A percentile compares a stretch with the other conserved stretches of the same genome.
These are phyloP conservation scores for Dovyalis caffra DNA, from an alignment of 345 rosid species.

Conservation along the genomic window DNA sequence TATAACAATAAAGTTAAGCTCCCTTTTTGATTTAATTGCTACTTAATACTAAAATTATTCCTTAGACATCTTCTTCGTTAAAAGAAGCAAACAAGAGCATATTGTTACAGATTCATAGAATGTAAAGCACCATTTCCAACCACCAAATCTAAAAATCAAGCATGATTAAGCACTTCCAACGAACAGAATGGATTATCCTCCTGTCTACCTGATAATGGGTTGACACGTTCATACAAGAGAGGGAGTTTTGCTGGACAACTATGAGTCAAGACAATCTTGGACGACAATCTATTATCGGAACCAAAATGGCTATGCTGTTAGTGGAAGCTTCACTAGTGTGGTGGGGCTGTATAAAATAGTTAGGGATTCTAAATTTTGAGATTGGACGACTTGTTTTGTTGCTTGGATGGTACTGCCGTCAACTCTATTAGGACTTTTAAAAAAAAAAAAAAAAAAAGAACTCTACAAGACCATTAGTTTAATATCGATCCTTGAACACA, in stretches of 20 bases:
- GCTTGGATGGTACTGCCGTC: constrained; percentile 31
- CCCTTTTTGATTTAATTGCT: not conserved
- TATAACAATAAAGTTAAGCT: not conserved
- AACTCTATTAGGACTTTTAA: constrained; percentile 10
- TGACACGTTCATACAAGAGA: constrained; percentile 24
- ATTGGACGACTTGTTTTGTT: not conserved
- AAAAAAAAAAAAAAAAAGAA: too few relatives aligned
- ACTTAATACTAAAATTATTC: constrained; percentile 11
- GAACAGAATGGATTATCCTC: not conserved
- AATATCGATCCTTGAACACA: constrained; percentile 5
- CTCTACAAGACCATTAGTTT: constrained; percentile 13
- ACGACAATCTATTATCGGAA: constrained; percentile 23
- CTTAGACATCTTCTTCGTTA: not conserved
- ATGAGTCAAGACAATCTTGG: constrained; percentile 1
- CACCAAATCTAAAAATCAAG: not conserved
- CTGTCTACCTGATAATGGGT: constrained; percentile 2
- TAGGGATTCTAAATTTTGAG: constrained; percentile 17
- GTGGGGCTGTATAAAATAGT: not conserved
- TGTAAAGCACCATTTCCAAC: not conserved
- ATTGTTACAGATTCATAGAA: not conserved
- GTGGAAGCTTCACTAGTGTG: constrained; percentile 27
- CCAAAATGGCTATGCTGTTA: constrained; percentile 12
- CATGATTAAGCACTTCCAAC: constrained; percentile 3
- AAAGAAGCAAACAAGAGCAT: constrained; percentile 10
- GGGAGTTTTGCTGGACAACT: constrained; percentile 6